These are phyloP conservation scores for Fusarium brachygibbosum DNA, from an alignment of 2,329 filamentous ascomycete genomes.

Conservation along the genomic window DNA sequence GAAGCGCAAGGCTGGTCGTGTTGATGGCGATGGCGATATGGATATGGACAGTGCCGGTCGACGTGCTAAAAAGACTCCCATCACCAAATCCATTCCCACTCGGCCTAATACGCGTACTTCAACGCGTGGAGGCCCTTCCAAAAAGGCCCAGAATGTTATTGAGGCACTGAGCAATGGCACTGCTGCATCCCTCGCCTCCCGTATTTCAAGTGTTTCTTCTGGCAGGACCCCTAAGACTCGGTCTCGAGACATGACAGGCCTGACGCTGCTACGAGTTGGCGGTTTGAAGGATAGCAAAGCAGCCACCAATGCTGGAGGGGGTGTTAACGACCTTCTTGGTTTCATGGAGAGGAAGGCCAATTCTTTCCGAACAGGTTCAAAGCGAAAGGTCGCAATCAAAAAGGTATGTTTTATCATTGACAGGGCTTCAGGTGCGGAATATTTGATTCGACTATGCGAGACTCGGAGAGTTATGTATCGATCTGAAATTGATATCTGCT, in stretches of 20 bases:
- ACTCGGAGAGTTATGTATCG: slow-evolving; percentile 38
- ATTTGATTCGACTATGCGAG: slow-evolving; percentile 41
- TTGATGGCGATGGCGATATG: slow-evolving; percentile 71
- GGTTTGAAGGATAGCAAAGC: slow-evolving; percentile 79
- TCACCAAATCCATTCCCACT: slow-evolving; percentile 48
- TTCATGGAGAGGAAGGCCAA: slow-evolving; percentile 80
- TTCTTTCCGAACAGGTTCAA: slow-evolving; percentile 61
- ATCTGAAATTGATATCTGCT: slow-evolving; percentile 35
- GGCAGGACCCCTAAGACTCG: slow-evolving; percentile 46
- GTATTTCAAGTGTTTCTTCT: slow-evolving; percentile 51
- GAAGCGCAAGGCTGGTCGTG: slow-evolving; percentile 60
- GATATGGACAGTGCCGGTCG: slow-evolving; percentile 64
- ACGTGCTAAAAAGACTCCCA: slow-evolving; percentile 52
- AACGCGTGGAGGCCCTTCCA: slow-evolving; percentile 53
- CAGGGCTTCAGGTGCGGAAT: slow-evolving; percentile 49
- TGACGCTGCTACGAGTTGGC: slow-evolving; percentile 63
- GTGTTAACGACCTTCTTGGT: slow-evolving; percentile 72
- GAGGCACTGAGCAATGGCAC: slow-evolving; percentile 58
- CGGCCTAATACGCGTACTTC: slow-evolving; percentile 48
- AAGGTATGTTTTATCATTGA: slow-evolving; percentile 76
- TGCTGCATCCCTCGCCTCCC: slow-evolving; percentile 52
- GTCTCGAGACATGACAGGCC: slow-evolving; percentile 39
- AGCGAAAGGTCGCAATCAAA: slow-evolving; percentile 73
- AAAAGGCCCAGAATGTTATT: slow-evolving; percentile 59
- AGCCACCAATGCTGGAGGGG: slow-evolving; percentile 74